These are phyloP conservation scores for Schoenoplectus tabernaemontani DNA, from an alignment of 202 grass and related monocot genomes.

Conservation along the genomic window DNA sequence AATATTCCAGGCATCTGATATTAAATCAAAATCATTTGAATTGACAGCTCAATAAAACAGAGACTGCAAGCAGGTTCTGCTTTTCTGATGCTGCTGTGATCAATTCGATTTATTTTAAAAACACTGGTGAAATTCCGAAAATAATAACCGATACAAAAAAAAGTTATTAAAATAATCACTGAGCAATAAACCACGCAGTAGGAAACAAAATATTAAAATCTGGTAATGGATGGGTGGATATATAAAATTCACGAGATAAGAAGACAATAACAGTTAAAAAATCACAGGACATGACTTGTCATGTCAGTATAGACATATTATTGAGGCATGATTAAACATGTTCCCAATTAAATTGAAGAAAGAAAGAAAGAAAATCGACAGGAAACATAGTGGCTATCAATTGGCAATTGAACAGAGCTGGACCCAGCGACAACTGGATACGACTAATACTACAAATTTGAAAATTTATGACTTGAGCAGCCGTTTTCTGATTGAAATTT, in stretches of 20 bases:
- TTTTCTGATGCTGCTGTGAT: slow-evolving; percentile 14
- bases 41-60: slow-evolving; percentile 25
- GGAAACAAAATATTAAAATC: background rate
- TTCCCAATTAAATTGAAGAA: background rate
- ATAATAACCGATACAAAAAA: background rate
- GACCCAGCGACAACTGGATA: background rate
- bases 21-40: slow-evolving; percentile 23
- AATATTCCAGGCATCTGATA: slow-evolving; percentile 16
- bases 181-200: background rate
- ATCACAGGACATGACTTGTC: background rate
- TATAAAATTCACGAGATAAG: background rate
- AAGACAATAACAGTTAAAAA: background rate
- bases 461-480: background rate
- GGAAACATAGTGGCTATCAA: background rate
- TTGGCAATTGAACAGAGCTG: background rate
- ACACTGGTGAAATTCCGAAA: background rate
- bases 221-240: background rate
- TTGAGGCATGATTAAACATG: background rate
- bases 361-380: background rate
- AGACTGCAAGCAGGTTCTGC: slow-evolving; percentile 18
- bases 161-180: background rate
- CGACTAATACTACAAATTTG: background rate
- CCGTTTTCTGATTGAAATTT: slow-evolving; percentile 5
- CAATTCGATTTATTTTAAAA: background rate
- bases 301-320: background rate